A percentile compares a stretch with the other conserved stretches of the same genome.
Conservation (phyloP, 1,284 basidiomycete species). For the Stygiomarasmius scandens region DNA sequence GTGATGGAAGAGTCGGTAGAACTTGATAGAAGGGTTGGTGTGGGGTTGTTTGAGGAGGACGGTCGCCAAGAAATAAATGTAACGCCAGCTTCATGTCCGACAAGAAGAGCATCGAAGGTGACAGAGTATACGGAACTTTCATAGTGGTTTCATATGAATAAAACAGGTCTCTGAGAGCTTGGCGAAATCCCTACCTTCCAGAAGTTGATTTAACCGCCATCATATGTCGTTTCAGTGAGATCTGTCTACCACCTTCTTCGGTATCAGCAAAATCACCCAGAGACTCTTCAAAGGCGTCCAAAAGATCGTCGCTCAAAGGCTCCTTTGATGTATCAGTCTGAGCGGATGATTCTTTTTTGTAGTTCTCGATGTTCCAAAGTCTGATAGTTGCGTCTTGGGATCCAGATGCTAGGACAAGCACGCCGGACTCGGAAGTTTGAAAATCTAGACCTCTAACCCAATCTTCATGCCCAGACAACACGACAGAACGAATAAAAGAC, state of each 20-base stretch:
- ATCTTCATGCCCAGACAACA: conserved; percentile 89
- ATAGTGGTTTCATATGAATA: too few relatives aligned
- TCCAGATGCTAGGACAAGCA: conserved; percentile 79
- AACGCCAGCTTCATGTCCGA: conserved; percentile 92
- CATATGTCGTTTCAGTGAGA: conserved; percentile 83
- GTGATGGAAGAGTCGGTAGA: conserved; percentile 94
- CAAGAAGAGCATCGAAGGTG: conserved; percentile 87
- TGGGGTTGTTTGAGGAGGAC: conserved; percentile 26
- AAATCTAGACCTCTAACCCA: conserved; percentile 88
- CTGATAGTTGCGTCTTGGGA: conserved; percentile 92
- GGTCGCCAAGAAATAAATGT: conserved; percentile 85
- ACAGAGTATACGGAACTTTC: conserved; percentile 66
- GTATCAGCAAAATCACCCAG: conserved; percentile 68
- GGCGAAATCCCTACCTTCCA: conserved; percentile 52
- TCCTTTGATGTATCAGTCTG: conserved; percentile 88
- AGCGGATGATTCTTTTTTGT: conserved; percentile 29
- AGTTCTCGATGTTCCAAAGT: conserved; percentile 77
- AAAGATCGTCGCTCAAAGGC: conserved; percentile 58
- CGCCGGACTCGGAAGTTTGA: conserved; percentile 33
- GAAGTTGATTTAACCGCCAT: conserved; percentile 60
- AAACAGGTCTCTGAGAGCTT: too few relatives aligned
- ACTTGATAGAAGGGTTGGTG: conserved; percentile 75
- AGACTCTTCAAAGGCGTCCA: conserved; percentile 69
- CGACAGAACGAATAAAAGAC: conserved; percentile 55
- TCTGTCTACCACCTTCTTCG: conserved; percentile 76